Percentiles rank a stretch among this genome's conserved stretches.
Conservation (phyloP, 2,329 filamentous ascomycete species). For the Fusarium musae region DNA sequence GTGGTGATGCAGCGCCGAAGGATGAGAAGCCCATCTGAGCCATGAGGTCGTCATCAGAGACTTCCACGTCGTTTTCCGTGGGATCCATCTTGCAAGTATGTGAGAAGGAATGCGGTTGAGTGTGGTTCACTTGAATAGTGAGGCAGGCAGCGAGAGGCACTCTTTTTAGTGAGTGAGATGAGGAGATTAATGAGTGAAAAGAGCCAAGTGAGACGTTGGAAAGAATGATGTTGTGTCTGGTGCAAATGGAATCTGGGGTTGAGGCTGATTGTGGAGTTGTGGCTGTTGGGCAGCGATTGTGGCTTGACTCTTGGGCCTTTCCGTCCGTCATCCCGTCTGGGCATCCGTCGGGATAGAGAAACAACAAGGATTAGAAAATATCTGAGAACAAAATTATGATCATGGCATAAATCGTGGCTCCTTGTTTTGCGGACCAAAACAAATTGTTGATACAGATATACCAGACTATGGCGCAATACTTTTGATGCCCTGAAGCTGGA, state of each 20-base stretch:
- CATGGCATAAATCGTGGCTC: neutral
- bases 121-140: neutral
- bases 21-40: conserved; percentile 78
- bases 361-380: neutral
- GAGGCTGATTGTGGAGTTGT: conserved; percentile 32
- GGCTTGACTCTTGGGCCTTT: conserved; percentile 6
- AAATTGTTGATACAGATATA: neutral
- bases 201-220: conserved; percentile 22
- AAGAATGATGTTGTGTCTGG: conserved; percentile 26
- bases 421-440: neutral
- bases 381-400: neutral
- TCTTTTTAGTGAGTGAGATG: neutral
- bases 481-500: neutral
- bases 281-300: conserved; percentile 30
- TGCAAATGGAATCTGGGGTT: conserved; percentile 42
- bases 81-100: conserved; percentile 2
- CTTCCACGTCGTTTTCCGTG: conserved; percentile 18
- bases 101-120: neutral
- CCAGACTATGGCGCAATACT: neutral
- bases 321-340: neutral
- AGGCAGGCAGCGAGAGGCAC: neutral
- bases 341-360: neutral
- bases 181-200: conserved; percentile 11
- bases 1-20: conserved; percentile 68
- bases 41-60: conserved; percentile 60